Base-by-base conservation (phyloP, 768 basidiomycete species). In the Termitomyces sp. region DNA sequence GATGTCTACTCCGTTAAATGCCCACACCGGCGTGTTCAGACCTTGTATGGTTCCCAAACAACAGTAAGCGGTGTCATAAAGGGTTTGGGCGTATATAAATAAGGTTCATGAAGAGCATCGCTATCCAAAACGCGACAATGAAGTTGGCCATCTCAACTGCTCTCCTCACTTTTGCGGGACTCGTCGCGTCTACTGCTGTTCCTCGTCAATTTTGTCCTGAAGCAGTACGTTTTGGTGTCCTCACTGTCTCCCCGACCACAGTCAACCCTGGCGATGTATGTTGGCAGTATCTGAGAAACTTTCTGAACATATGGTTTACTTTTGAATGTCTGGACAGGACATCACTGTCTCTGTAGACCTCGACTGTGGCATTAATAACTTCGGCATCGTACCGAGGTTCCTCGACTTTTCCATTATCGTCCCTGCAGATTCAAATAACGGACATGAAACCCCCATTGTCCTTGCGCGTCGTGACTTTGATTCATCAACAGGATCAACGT, bases 181-280 rank as follows among this genome's bases (percentile, higher is more conserved):
- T 62, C 28, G 58, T 46, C 18, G 52, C 38, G 10, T 38, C 58
- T n/a, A 38, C 32, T 24, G 20, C 36, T 24, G 30, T 59, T 35
- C 43, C 55, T 4, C 52, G 58, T 11, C 56, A 55, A 28, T 24
- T 5, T 9, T 62, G 61, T 55, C 22, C 61, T 1, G 16, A 62
- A 43, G 61, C 61, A 18, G 11, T 10, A 35, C 48, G 61, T 36
- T 62, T 62, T 22, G 61, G 61, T 10, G 43, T 28, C n/a, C 3
- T 57, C 13, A 35, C 16, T 30, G 24, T 62, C 35, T 51, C 58
- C 24, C 61, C 61, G 7, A 45, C 55, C 30, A 40, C 46, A 0
- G 44, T 62, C n/a, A 62, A 46, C 35, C 41, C 61, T 22, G 61
- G 61, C 20, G 61, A 62, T 26, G 61, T 62, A 59, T 22, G 58